phyloP scores from a whole-genome alignment of 129 eudicot genomes.

The Escallonia herrerae region DNA sequence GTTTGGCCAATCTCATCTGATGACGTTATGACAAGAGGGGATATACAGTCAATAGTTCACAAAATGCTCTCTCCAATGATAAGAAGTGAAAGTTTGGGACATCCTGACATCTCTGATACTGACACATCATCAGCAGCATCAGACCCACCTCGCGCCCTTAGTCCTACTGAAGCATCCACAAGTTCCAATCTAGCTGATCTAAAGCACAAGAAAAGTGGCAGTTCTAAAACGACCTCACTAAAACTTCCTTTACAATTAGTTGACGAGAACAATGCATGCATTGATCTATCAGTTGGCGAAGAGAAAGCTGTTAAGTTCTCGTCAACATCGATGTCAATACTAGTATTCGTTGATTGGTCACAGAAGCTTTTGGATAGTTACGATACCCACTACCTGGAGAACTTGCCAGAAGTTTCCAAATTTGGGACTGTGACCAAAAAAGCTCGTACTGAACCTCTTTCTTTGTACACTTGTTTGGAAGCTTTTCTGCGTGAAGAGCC shows the following conservation, averaged over 20 bases:
- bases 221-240: slow-evolving; percentile 18
- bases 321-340: slow-evolving; percentile 64
- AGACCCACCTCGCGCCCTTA: slow-evolving; percentile 22
- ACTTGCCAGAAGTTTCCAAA: slow-evolving; percentile 74
- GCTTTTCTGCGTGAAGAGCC: slow-evolving; percentile 97
- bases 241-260: slow-evolving; percentile 87
- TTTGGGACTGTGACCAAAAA: slow-evolving; percentile 64
- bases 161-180: slow-evolving; percentile 16
- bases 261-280: slow-evolving; percentile 80
- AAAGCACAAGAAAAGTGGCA: slow-evolving; percentile 24
- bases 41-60: slow-evolving; percentile 71
- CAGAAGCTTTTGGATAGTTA: slow-evolving; percentile 70
- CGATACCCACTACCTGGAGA: slow-evolving; percentile 61
- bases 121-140: slow-evolving; percentile 31
- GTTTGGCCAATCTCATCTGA: slow-evolving; percentile 70
- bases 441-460: slow-evolving; percentile 90
- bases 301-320: slow-evolving; percentile 73
- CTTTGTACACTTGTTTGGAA: slow-evolving; percentile 84
- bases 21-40: slow-evolving; percentile 72
- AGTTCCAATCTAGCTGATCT: slow-evolving; percentile 34
- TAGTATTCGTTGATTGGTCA: slow-evolving; percentile 89
- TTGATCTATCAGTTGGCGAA: slow-evolving; percentile 79
- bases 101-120: slow-evolving; percentile 19
- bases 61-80: slow-evolving; percentile 79
- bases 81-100: slow-evolving; percentile 25